Base-by-base conservation (phyloP, 768 basidiomycete genomes). In the Hortiboletus campestris region DNA sequence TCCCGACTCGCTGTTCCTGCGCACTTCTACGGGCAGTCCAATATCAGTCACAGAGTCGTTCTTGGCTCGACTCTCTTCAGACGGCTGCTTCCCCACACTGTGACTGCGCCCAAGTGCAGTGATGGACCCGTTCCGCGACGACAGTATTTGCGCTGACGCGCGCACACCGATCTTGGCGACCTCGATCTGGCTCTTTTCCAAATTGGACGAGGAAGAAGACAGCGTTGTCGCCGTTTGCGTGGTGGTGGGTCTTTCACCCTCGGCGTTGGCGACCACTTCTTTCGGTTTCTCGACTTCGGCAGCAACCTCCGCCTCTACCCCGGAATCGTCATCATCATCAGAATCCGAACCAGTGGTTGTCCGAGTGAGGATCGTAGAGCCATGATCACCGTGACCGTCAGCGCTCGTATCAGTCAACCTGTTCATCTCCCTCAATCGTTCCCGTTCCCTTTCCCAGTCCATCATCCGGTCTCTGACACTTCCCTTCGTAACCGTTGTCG, bases 361-460 rank as follows among this genome's bases (percentile, higher is more conserved):
- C 42, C 46, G 60, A 50, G 53, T 63, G 47, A 49, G 64, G 20
- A 62, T 50, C 32, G 60, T 63, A 55, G 63, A 68, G 49, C 62
- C 63, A 72, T 71, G 59, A 63, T 73, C 70, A 74, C 75, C 65
- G 55, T 71, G 63, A 72, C 76, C 40, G 68, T 74, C 64, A 71
- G 69, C 56, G 69, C 77, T 64, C 78, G 79, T 61, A 64, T 89
- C 86, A 65, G 84, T 78, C 63, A 86, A 56, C 55, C 76, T 75
- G 56, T 78, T 79, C 77, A 88, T 84, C 76, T 89, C 87, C 61
- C 88, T 78, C 65, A 89, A 69, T 56, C 86, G 75, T 69, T 84
- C 79, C 35, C 81, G 79, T 68, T 89, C 88, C 40, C 83, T 75
- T 66, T 91, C 88, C 88, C 89, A 91, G 61, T 89, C 88, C 60